Conservation (phyloP, 176 grass and related monocot species). For the Oryza punctata region DNA sequence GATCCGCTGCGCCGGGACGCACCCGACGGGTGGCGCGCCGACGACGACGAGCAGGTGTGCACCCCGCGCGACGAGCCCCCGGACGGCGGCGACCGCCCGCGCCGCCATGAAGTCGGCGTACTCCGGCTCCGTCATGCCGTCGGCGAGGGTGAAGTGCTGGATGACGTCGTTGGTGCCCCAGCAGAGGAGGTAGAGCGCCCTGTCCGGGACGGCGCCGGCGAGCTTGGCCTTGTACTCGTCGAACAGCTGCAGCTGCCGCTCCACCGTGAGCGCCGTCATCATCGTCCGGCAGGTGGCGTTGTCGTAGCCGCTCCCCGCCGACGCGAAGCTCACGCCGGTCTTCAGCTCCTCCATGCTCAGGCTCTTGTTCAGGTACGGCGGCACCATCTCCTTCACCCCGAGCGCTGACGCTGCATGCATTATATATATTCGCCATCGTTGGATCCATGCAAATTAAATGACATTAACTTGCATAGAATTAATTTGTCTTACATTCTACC, state of each 20-base stretch:
- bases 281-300: slow-evolving; percentile 34
- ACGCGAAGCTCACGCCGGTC: slow-evolving; percentile 75
- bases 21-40: slow-evolving; percentile 55
- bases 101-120: slow-evolving; percentile 47
- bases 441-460: no score
- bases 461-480: no score
- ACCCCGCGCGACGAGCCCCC: slow-evolving; percentile 40
- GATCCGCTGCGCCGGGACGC: slow-evolving; percentile 55
- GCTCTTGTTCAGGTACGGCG: slow-evolving; percentile 48
- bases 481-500: no score
- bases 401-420: slow-evolving; percentile 41
- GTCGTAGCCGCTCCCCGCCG: slow-evolving; percentile 58
- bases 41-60: slow-evolving; percentile 44
- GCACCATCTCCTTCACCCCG: slow-evolving; percentile 62
- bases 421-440: not conserved
- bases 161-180: slow-evolving; percentile 62
- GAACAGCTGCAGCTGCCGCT: slow-evolving; percentile 64
- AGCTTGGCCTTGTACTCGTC: slow-evolving; percentile 67
- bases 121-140: slow-evolving; percentile 25
- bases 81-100: slow-evolving; percentile 34
- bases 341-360: slow-evolving; percentile 50
- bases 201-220: slow-evolving; percentile 28
- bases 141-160: slow-evolving; percentile 46
- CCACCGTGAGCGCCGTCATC: slow-evolving; percentile 54
- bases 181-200: slow-evolving; percentile 44